phyloP scores from a whole-genome alignment of 139 green algal species.

The Dunaliella sp. region DNA sequence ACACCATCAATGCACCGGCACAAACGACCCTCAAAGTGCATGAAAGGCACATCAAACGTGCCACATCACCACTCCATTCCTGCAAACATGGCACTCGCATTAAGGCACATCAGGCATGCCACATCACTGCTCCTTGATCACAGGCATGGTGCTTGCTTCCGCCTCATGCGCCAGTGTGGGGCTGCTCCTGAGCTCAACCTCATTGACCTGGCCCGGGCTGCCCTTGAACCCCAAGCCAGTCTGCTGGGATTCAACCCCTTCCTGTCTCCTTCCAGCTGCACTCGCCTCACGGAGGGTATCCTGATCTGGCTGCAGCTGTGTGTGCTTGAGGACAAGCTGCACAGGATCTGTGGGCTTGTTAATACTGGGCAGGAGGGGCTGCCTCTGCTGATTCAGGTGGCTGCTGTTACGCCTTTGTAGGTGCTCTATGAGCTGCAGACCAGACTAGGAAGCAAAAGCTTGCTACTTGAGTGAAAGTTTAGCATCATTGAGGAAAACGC shows the following conservation, averaged over 20 bases:
- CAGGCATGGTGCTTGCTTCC: slow-evolving; percentile 9
- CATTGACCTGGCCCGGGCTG: slow-evolving; percentile 24
- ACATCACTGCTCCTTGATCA: no score
- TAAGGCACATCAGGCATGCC: no score
- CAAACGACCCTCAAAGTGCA: no score
- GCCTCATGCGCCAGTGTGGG: slow-evolving; percentile 6
- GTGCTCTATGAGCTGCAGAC: no score
- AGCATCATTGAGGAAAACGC: no score
- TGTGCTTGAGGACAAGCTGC: slow-evolving; percentile 50
- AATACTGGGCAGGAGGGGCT: neutral
- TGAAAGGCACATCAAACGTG: no score
- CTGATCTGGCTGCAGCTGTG: slow-evolving; percentile 55
- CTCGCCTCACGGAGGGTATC: slow-evolving; percentile 17
- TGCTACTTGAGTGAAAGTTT: no score
- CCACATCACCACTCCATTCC: no score
- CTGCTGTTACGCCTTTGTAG: no score
- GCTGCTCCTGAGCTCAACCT: neutral
- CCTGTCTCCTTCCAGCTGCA: slow-evolving; percentile 17
- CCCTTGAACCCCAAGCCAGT: slow-evolving; percentile 1
- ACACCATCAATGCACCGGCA: no score
- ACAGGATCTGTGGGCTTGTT: neutral
- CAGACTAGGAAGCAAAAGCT: no score
- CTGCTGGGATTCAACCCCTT: slow-evolving; percentile 37
- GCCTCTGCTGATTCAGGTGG: neutral
- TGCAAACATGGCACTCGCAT: no score